Conservation (phyloP, 768 basidiomycete genomes). For the Suillus spraguei region DNA sequence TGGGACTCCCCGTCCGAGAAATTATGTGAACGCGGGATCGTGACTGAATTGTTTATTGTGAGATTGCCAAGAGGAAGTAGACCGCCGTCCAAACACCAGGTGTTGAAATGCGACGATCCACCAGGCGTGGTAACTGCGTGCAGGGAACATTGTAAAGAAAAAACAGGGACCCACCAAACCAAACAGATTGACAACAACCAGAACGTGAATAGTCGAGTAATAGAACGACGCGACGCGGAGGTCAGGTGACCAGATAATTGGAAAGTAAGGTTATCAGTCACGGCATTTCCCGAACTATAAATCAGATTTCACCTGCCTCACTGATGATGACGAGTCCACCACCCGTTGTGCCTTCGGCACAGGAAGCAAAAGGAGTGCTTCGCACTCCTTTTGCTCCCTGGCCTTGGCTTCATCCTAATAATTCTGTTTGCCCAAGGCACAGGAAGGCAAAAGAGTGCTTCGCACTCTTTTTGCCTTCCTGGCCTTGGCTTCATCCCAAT, state of each 20-base stretch:
- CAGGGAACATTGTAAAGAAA: slow-evolving; percentile 31
- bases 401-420: no score
- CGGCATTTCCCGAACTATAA: background rate
- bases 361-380: no score
- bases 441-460: no score
- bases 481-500: no score
- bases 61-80: slow-evolving; percentile 17
- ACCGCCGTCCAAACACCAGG: slow-evolving; percentile 17
- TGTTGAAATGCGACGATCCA: slow-evolving; percentile 21
- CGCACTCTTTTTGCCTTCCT: no score
- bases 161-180: slow-evolving; percentile 35
- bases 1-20: slow-evolving; percentile 24
- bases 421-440: no score
- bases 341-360: no score
- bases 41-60: slow-evolving; percentile 15
- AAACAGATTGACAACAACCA: slow-evolving; percentile 33
- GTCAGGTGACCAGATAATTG: slow-evolving; percentile 9
- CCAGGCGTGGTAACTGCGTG: slow-evolving; percentile 26
- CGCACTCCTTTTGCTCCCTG: no score
- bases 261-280: slow-evolving; percentile 6
- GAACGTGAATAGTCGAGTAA: slow-evolving; percentile 5
- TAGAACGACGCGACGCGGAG: slow-evolving; percentile 19
- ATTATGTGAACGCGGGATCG: slow-evolving; percentile 18
- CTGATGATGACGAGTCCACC: no score
- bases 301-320: background rate